A percentile compares a stretch with the other conserved stretches of the same genome.
Evolutionary conservation across 805 yeast species (phyloP).

Genomic region (Kazachstania bromeliacearum): DNA sequence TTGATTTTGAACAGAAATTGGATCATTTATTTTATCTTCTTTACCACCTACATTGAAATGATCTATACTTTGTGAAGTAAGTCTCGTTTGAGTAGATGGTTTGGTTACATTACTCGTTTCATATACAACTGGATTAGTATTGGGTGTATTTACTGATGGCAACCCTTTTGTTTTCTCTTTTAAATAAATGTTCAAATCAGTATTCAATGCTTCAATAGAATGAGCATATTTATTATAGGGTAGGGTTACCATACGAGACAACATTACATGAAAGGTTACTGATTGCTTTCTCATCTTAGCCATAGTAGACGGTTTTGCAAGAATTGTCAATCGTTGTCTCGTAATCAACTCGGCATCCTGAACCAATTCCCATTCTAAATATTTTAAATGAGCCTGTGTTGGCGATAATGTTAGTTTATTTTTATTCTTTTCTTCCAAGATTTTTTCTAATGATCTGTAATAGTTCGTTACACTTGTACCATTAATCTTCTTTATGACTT

Average conservation of each 20-base stretch:
- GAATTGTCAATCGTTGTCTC: constrained; percentile 36
- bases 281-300: constrained; percentile 16
- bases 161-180: not conserved
- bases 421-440: constrained; percentile 14
- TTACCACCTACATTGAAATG: too few species aligned
- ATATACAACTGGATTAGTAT: too few species aligned
- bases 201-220: constrained; percentile 7
- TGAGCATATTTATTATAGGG: constrained; percentile 9
- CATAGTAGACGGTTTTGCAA: constrained; percentile 11
- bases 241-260: constrained; percentile 14
- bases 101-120: too few species aligned
- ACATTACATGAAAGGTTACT: constrained; percentile 14
- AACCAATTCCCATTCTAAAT: constrained; percentile 56
- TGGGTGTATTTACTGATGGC: too few species aligned
- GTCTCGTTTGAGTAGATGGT: too few species aligned
- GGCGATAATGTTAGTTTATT: constrained; percentile 12
- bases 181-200: constrained; percentile 13
- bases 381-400: constrained; percentile 29
- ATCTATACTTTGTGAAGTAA: too few species aligned
- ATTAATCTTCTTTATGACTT: constrained; percentile 42
- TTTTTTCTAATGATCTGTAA: constrained; percentile 9
- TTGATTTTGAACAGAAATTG: too few species aligned
- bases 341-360: constrained; percentile 51
- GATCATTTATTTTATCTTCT: too few species aligned
- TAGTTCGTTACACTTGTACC: constrained; percentile 16